Evolutionary conservation across 2,329 filamentous ascomycete species (phyloP), one percentile per base, ranked within the genome.

Genomic region (Paecilomyces sp.): DNA sequence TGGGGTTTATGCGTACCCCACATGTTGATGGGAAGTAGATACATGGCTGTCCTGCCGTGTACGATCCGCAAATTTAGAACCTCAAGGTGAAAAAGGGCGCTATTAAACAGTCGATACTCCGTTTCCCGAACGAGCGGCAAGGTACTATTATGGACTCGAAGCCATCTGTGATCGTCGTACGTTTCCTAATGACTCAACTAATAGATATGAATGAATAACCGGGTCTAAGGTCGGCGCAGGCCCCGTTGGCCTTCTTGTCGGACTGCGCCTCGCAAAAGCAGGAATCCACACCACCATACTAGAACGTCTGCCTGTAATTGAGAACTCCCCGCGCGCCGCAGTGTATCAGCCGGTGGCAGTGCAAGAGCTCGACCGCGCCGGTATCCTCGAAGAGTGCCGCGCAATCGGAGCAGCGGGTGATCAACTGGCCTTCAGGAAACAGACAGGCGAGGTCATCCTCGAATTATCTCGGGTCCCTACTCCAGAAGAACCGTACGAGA

Each of bases 341-440:
- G 74, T 76, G 2, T 77, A 79, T 60, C 72, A 76, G 60, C 74
- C 76, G 8, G 70, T 72, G 1, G 71, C 76, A 0, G 75, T 76
- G 47, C 72, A 74, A 0, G 71, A 77, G 12, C 70, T 79, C 59
- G 67, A 70, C 0, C 66, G 69, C 22, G 71, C 74, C 8, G 74
- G 71, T 1, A 62, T 78, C 1, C 65, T 77, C 18, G 67, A 71
- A 0, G 72, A 75, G 31, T 66, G 78, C 56, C 62, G 66, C 24
- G 61, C 70, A 7, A 67, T 65, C 28, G 62, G 64, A 0, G 69
- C 67, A 67, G 61, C 47, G 74, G 72, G 57, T 64, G 71, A 1
- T 70, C 63, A 54, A 55, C 56, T 55, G 12, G 30, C 25, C 11
- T 55, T 25, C 11, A 25, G 25, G 8, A 30, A 34, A 22, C 11